These are phyloP conservation scores for Thermoascus crustaceus DNA, from an alignment of 2,329 filamentous ascomycete genomes.

Conservation along the genomic window DNA sequence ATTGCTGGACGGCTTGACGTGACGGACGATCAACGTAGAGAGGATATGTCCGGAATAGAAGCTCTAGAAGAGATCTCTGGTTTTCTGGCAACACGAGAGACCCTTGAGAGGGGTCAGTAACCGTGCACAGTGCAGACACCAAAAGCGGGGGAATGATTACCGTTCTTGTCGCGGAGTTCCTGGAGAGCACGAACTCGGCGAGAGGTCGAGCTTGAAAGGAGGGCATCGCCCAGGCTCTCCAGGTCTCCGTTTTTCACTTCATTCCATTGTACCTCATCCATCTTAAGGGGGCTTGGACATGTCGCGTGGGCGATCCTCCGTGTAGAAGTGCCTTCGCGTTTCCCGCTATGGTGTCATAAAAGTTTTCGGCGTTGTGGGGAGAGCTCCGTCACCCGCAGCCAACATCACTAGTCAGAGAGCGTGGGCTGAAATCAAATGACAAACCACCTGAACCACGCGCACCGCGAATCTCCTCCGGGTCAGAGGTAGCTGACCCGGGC, in stretches of 20 bases:
- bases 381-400: constrained; percentile 15
- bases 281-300: constrained; percentile 27
- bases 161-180: constrained; percentile 38
- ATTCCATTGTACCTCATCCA: constrained; percentile 39
- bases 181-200: constrained; percentile 33
- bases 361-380: constrained; percentile 27
- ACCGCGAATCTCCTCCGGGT: neutral
- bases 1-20: constrained; percentile 72
- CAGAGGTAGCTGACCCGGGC: neutral
- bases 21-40: constrained; percentile 81
- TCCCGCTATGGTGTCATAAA: constrained; percentile 32
- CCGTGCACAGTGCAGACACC: neutral
- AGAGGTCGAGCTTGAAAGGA: constrained; percentile 37
- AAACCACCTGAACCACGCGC: neutral
- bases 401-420: constrained; percentile 9
- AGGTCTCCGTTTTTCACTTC: constrained; percentile 36
- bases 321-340: constrained; percentile 17
- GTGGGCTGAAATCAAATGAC: constrained; percentile 5
- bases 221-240: constrained; percentile 29
- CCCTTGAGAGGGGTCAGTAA: constrained; percentile 18
- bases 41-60: constrained; percentile 80
- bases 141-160: constrained; percentile 18
- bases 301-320: constrained; percentile 13
- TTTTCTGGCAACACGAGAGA: constrained; percentile 24
- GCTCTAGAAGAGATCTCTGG: constrained; percentile 49